Evolutionary conservation across 73 alveolate genomes (phyloP).

Genomic region (Durusdinium trenchii): DNA sequence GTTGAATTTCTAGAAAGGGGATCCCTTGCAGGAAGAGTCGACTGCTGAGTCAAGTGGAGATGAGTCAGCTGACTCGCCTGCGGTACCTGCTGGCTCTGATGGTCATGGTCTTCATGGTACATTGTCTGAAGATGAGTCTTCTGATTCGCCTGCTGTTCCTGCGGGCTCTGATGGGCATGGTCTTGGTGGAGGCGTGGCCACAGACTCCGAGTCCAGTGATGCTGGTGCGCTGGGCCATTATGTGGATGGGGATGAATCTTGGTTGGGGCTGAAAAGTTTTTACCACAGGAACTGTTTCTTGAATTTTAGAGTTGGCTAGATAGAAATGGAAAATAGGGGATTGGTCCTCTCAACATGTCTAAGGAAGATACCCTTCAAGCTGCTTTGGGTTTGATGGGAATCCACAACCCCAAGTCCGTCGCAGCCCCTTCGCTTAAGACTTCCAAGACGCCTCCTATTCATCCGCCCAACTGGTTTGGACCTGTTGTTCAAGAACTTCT

Average conservation of each 20-base stretch:
- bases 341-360: neutral
- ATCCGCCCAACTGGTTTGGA: neutral
- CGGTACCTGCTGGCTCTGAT: neutral
- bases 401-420: neutral
- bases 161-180: neutral
- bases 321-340: neutral
- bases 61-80: neutral
- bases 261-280: too few relatives aligned
- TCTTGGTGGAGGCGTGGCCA: neutral
- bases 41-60: too few relatives aligned
- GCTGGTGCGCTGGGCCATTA: neutral
- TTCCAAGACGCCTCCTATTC: neutral
- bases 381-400: neutral
- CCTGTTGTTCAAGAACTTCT: neutral
- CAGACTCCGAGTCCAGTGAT: neutral
- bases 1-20: too few relatives aligned
- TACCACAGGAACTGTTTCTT: too few relatives aligned
- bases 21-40: too few relatives aligned
- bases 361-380: neutral
- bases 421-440: neutral
- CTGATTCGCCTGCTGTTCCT: neutral
- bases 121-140: neutral
- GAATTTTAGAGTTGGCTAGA: too few relatives aligned
- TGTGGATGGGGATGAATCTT: neutral
- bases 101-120: neutral